Evolutionary conservation across 495 filamentous ascomycete genomes (phyloP), one percentile per base, ranked within the genome.

Genomic region (Penicillium bialowiezense): DNA sequence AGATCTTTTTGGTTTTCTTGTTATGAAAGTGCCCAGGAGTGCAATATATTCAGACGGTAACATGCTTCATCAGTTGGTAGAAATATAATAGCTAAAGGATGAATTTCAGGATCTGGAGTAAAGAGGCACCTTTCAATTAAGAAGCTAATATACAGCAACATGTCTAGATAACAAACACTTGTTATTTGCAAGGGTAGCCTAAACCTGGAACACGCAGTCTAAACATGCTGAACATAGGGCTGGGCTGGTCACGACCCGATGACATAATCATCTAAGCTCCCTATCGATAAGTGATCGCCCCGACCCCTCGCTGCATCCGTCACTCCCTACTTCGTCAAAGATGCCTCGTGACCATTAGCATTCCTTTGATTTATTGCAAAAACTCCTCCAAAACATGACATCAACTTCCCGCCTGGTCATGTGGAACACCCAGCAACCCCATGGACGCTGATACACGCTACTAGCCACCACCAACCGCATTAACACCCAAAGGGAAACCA

Each of bases 271-370:
- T 20, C 31, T 13, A 20, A 37, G 35, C 18, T 14, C 21, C 10
- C 13, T 64, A 61, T 61, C 58, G 60, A 64, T 64, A 64, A 64
- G 35, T 17, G 6, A 28, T 48, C 39, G 60, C 58, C 60, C 28
- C 35, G 49, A 40, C 58, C 60, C 60, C 60, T 57, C 60, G 54
- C 54, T 50, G 60, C 54, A 64, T 58, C 51, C 60, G 60, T 58
- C 55, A 58, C 45, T 39, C 32, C 31, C 13, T 9, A 23, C 24
- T 15, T 24, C 41, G 20, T 23, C 24, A 34, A 51, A 34, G 17
- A 42, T 37, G 48, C 10, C 33, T 53, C 38, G 23, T 54, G 41
- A 48, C 36, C 18, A 40, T 15, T 39, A 40, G 20, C 18, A 23
- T 17, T 20, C 35, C 19, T 20, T 29, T 10, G 10, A 9, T 29